These are phyloP conservation scores for Cicer arietinum DNA, from an alignment of 306 rosid species.

Conservation along the genomic window DNA sequence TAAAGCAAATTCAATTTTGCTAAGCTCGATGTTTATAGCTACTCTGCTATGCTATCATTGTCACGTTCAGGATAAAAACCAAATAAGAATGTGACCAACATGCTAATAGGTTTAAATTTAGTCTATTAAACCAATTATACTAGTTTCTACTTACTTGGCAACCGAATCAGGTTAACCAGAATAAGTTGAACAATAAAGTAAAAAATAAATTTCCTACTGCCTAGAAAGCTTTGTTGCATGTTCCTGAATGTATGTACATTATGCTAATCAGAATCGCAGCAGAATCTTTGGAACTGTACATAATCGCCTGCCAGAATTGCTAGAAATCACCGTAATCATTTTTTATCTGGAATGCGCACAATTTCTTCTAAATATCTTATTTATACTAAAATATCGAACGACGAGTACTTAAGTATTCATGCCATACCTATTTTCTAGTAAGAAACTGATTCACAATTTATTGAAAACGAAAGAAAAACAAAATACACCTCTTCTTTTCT, in stretches of 20 bases:
- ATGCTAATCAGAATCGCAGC: conserved; percentile 6
- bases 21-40: conserved; percentile 32
- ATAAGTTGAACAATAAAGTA: conserved; percentile 34
- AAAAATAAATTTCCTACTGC: conserved; percentile 9
- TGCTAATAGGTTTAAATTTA: not conserved
- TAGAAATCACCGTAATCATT: not conserved
- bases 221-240: not conserved
- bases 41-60: conserved; percentile 25
- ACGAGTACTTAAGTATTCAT: not conserved
- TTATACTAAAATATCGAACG: not conserved
- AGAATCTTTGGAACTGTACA: not conserved
- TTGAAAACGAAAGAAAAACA: conserved; percentile 19
- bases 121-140: conserved; percentile 33
- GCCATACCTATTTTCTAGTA: conserved; percentile 21
- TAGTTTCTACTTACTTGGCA: conserved; percentile 4
- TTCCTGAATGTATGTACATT: conserved; percentile 10
- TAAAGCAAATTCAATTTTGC: conserved; percentile 22
- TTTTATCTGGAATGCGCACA: not conserved
- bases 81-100: conserved; percentile 32
- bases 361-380: not conserved
- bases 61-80: conserved; percentile 35
- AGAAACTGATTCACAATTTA: conserved; percentile 25
- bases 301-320: not conserved
- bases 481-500: conserved; percentile 17
- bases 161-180: conserved; percentile 27